A percentile compares a stretch with the other conserved stretches of the same genome.
phyloP scores from a whole-genome alignment of 495 filamentous ascomycete genomes.

The Aspergillus hancockii region DNA sequence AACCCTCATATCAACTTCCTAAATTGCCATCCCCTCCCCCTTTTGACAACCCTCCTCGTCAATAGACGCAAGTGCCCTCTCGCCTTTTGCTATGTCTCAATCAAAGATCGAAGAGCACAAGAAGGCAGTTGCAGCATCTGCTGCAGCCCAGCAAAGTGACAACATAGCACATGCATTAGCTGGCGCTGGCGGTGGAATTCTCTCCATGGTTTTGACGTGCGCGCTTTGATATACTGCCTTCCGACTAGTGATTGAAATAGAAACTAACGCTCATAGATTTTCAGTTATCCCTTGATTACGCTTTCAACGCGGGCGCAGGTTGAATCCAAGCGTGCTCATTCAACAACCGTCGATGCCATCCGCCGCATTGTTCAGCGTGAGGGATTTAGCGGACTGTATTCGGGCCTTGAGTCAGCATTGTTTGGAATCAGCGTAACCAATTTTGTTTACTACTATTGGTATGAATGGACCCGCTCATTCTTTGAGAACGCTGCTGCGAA shows the following conservation, averaged over 20 bases:
- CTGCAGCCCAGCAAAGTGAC: constrained; percentile 72
- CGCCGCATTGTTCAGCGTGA: constrained; percentile 88
- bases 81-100: constrained; percentile 41
- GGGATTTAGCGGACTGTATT: constrained; percentile 82
- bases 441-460: constrained; percentile 99
- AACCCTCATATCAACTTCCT: not conserved
- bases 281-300: constrained; percentile 91
- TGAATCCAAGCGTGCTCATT: constrained; percentile 89
- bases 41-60: not conserved
- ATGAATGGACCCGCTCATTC: constrained; percentile 90
- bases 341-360: constrained; percentile 75
- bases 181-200: constrained; percentile 85
- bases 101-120: constrained; percentile 33
- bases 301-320: constrained; percentile 97
- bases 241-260: not conserved
- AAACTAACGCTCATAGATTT: constrained; percentile 22
- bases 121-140: constrained; percentile 40
- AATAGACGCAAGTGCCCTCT: constrained; percentile 1
- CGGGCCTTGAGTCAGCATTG: constrained; percentile 84
- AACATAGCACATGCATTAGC: constrained; percentile 89
- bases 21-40: not conserved
- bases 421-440: constrained; percentile 99
- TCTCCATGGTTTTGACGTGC: constrained; percentile 94
- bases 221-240: constrained; percentile 19
- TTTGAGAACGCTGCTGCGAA: constrained; percentile 81